Evolutionary conservation across 2,329 filamentous ascomycete species (phyloP), one percentile per base, ranked within the genome.

Genomic region (Dichotomopilus funicola): DNA sequence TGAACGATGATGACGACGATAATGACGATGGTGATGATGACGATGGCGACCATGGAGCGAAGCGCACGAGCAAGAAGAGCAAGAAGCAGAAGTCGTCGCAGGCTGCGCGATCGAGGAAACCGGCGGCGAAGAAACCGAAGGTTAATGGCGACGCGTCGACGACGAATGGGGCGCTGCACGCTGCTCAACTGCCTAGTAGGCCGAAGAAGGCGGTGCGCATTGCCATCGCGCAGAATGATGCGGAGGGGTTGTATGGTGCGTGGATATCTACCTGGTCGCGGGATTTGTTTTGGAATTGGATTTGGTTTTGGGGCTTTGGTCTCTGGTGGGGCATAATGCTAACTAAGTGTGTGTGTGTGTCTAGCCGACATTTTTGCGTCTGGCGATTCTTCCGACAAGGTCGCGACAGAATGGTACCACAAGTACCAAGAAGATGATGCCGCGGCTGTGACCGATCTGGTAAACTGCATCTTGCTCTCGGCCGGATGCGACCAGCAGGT

Each of bases 401-500:
- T 86, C 53, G 81, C 82, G 27, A 75, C 78, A 51, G 75, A 79
- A 53, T 87, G 83, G 82, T 75, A 83, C 57, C 73, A 76, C 56
- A 76, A 75, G 57, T 87, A 85, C 64, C 74, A 76, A 59, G 71
- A 71, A 5, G 75, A 85, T 63, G 74, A 78, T 58, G 73, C 77
- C 12, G 72, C 70, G 34, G 81, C 82, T 9, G 72, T 86, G 60
- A 77, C 78, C 12, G 82, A 86, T 49, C 72, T 87, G 53, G 78
- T 88, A 63, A 87, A 87, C 70, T 85, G 83, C 61, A 78, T 87
- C 38, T 71, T 88, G 40, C 79, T 82, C 65, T 81, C 88, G 59
- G 84, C 91, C 13, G 94, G 94, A 35, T 95, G 91, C 68, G 83
- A 89, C 53, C 78, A 89, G 53, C 81, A 87, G 62, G 82, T 99